phyloP scores from a whole-genome alignment of 2,329 filamentous ascomycete species.

The Cladosporium austrohemisphaericum region DNA sequence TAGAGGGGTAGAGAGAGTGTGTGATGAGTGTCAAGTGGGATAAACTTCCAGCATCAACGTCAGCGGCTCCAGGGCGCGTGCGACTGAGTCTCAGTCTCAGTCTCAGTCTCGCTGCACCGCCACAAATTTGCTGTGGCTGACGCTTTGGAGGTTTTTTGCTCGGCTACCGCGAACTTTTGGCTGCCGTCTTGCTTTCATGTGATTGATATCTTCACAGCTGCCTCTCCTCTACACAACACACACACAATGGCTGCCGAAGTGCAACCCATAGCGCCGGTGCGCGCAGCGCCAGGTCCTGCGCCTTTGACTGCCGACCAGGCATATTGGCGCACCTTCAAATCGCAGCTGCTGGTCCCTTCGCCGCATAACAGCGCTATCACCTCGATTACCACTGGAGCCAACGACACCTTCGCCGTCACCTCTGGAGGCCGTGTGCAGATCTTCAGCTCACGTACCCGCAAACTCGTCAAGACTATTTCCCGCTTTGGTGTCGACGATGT shows the following conservation, averaged over 20 bases:
- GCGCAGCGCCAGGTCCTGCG: constrained; percentile 76
- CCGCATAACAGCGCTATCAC: constrained; percentile 87
- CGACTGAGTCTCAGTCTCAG: background rate
- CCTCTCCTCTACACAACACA: constrained; percentile 1
- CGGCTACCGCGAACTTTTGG: background rate
- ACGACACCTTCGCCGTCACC: constrained; percentile 85
- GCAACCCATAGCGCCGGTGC: constrained; percentile 72
- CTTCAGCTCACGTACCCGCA: constrained; percentile 86
- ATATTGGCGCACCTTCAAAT: constrained; percentile 96
- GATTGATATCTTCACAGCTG: background rate
- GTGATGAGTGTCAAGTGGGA: background rate
- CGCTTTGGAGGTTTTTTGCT: background rate
- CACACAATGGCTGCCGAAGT: constrained; percentile 77
- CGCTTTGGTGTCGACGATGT: constrained; percentile 77
- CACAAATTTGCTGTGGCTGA: background rate
- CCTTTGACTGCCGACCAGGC: constrained; percentile 86
- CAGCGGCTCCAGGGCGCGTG: background rate
- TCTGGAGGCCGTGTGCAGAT: constrained; percentile 90
- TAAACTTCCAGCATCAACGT: background rate
- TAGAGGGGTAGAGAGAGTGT: background rate
- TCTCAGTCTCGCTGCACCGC: background rate
- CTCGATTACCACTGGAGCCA: constrained; percentile 59
- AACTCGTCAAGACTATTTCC: constrained; percentile 89
- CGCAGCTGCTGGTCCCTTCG: constrained; percentile 82
- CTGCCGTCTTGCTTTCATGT: background rate